A percentile compares a stretch with the other conserved stretches of the same genome.
These are phyloP conservation scores for Ceratobasidium sp. DNA, from an alignment of 1,284 basidiomycete genomes.

Conservation along the genomic window DNA sequence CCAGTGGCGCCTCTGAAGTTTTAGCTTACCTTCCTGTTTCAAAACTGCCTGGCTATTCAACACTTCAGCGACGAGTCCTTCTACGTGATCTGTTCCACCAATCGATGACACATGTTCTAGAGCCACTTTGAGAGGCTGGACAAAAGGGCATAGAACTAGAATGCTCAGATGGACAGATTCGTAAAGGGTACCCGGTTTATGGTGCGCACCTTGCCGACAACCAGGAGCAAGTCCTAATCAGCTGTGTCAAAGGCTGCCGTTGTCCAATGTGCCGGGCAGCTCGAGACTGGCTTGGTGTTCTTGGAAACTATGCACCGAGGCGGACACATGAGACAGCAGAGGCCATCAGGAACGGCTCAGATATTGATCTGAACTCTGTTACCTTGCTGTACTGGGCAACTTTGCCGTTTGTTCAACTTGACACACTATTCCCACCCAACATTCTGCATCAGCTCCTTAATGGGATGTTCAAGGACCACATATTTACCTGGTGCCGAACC, in stretches of 20 bases:
- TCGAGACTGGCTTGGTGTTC: too few relatives aligned
- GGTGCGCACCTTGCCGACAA: neutral
- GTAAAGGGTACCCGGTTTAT: neutral
- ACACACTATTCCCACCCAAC: too few relatives aligned
- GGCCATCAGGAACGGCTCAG: too few relatives aligned
- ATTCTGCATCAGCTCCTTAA: too few relatives aligned
- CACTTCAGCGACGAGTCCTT: neutral
- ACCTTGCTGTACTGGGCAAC: too few relatives aligned
- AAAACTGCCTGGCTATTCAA: neutral
- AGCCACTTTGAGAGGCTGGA: neutral
- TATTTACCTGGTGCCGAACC: too few relatives aligned
- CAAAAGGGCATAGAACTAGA: neutral
- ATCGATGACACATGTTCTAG: conserved; percentile 18
- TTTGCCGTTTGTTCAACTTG: too few relatives aligned
- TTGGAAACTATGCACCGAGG: too few relatives aligned
- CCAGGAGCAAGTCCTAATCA: neutral
- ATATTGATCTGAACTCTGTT: too few relatives aligned
- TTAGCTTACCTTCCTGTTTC: conserved; percentile 7
- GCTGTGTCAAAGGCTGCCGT: conserved; percentile 1
- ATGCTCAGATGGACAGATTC: neutral
- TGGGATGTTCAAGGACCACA: too few relatives aligned
- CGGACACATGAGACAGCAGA: too few relatives aligned
- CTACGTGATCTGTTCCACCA: conserved; percentile 2
- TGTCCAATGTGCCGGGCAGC: too few relatives aligned
- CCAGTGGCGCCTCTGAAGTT: neutral